Base-by-base conservation (phyloP, 345 rosid species). In the Psidium friedrichsthalianum region DNA sequence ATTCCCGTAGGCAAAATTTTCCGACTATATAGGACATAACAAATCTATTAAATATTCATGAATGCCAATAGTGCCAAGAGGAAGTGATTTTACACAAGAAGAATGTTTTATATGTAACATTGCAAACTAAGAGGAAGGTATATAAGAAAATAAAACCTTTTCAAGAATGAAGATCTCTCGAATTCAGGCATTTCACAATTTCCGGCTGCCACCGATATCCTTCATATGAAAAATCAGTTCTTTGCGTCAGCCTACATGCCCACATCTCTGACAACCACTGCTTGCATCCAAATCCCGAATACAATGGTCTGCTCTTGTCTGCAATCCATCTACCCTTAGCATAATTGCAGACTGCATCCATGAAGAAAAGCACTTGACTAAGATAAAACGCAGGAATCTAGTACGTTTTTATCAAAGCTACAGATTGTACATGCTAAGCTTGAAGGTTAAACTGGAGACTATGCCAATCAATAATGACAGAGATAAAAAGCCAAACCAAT, bases 211-310 rank as follows among this genome's bases (percentile, higher is more conserved):
- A 96, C 27, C 95, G 90, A 82, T 91, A 93, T 87, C 91, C 85
- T 86, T 96, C 99, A 1, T 89, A 96, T 5, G 98, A 92, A 86
- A 95, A 96, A 82, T 94, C 98, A 6, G 91, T 90, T 21, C 98
- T 89, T 40, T 90, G 90, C 44, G 90, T 93, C 40, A 90, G 85
- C 87, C 95, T 89, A 90, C 97, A 95, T 0, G 98, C 89, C 98
- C 98, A 94, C 94, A 92, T 90, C 83, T 82, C 89, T 55, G 98
- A 92, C 83, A 95, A 82, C 98, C 98, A 95, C 24, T 87, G 93
- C 86, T 94, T 92, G 87, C 96, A 94, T 64, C 85, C 90, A 80
- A 86, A 86, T 47, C 98, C 98, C 2, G 95, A 92, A 89, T 94
- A 95, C 58, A 93, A 88, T 36, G 98, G 98, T 81, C 90, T 69